These are phyloP conservation scores for Plicaturopsis crispa DNA, from an alignment of 768 basidiomycete species.

Conservation along the genomic window DNA sequence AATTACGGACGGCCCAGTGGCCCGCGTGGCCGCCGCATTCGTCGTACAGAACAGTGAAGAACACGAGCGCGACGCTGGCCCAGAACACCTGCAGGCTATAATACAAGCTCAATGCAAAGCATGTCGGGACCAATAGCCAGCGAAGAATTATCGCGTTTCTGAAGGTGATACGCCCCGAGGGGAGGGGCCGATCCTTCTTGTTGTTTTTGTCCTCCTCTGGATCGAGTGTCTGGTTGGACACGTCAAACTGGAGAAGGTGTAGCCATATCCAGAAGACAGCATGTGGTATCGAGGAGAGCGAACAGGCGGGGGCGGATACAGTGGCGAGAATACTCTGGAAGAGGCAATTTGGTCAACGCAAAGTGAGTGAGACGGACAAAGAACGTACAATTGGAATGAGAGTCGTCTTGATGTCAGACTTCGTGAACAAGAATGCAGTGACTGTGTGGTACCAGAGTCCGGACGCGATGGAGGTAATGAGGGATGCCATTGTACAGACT, in stretches of 20 bases:
- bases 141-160: slow-evolving; percentile 26
- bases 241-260: slow-evolving; percentile 34
- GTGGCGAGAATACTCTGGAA: slow-evolving; percentile 24
- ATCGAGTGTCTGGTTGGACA: slow-evolving; percentile 36
- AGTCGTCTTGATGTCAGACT: slow-evolving; percentile 1
- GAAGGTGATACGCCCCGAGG: slow-evolving; percentile 31
- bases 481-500: no score
- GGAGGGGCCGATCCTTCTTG: slow-evolving; percentile 37
- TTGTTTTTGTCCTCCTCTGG: slow-evolving; percentile 36
- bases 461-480: no score
- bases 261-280: slow-evolving; percentile 35
- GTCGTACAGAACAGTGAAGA: slow-evolving; percentile 28
- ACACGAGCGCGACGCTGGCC: slow-evolving; percentile 25
- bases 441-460: neutral
- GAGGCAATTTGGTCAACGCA: neutral
- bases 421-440: neutral
- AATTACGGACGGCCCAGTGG: slow-evolving; percentile 30
- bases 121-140: slow-evolving; percentile 25
- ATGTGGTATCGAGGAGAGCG: slow-evolving; percentile 13
- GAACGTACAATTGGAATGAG: slow-evolving; percentile 1
- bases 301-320: slow-evolving; percentile 23
- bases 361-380: no score
- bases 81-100: slow-evolving; percentile 23
- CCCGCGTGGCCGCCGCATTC: slow-evolving; percentile 26
- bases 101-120: slow-evolving; percentile 23